Base-by-base conservation (phyloP, 2,329 filamentous ascomycete species). In the Xylariales sp. region DNA sequence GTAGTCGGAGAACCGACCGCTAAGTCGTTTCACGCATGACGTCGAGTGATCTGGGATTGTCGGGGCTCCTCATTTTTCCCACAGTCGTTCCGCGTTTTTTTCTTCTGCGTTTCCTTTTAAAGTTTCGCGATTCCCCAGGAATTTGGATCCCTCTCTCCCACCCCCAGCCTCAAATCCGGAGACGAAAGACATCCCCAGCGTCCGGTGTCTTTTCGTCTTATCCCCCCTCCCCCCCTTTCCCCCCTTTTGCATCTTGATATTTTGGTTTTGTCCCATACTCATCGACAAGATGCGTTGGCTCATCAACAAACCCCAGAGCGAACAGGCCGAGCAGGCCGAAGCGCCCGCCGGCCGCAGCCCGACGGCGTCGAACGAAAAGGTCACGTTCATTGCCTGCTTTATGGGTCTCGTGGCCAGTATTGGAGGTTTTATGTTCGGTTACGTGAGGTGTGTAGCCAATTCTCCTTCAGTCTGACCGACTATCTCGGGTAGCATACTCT, bases 391-490 rank as follows among this genome's bases (percentile, higher is more conserved):
- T 9, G 83, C 85, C n/a, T 76, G 81, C 71, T 79, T 85, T 64
- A 79, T 88, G 39, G 86, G 85, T 39, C 73, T 80, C 3, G 81
- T 87, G 45, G 85, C 85, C 67, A 86, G 84, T 68, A 82, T 87
- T 62, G 85, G 86, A 71, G 83, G 87, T 60, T 84, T 88, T 79
- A 85, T 88, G 75, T 88, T 88, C 69, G 86, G 86, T 6, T 87
- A 87, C 79, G 79, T 84, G 75, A 83, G 84, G 85, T 86, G 80
- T 46, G 80, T 71, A 58, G 32, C 12, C 14, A 45, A 41, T 8
- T 23, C 36, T 30, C 18, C 39, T 32, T 36, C 34, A 1, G 9
- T 6, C n/a, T 39, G 5, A 12, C 1, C 12, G 6, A 48, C 46
- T 7, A 6, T 3, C 49, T 65, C 34, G 39, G 9, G 12, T 12